phyloP scores from a whole-genome alignment of 78 protist species.

The Corallochytrium limacisporum region DNA sequence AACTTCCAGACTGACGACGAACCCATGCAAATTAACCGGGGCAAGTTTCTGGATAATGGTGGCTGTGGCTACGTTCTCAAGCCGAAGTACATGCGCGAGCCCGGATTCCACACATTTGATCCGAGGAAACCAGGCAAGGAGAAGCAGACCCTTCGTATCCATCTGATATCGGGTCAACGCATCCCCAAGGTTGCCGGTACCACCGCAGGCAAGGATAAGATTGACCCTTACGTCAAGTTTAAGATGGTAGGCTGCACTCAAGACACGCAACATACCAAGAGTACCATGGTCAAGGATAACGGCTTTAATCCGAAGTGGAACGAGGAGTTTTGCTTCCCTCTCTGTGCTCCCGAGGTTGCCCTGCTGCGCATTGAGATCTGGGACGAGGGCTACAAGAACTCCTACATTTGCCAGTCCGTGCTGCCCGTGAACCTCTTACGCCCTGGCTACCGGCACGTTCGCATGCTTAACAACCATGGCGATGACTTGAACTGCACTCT shows the following conservation, averaged over 20 bases:
- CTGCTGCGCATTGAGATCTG: background rate
- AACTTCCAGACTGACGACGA: slow-evolving; percentile 58
- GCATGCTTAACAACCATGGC: no score
- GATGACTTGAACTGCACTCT: no score
- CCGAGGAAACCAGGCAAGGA: no score
- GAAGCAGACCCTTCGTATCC: no score
- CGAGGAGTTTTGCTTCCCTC: background rate
- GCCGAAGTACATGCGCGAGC: slow-evolving; percentile 4
- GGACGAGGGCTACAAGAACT: background rate
- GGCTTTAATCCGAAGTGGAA: slow-evolving; percentile 32
- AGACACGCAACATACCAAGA: no score
- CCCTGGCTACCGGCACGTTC: no score
- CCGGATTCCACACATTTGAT: no score
- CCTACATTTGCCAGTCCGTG: no score
- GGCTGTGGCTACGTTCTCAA: slow-evolving; percentile 26
- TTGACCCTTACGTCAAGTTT: no score
- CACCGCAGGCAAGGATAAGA: background rate
- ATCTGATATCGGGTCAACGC: no score
- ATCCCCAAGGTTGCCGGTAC: background rate
- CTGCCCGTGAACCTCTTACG: no score
- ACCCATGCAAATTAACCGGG: slow-evolving; percentile 32
- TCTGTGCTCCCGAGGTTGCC: background rate
- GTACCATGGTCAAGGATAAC: slow-evolving; percentile 11
- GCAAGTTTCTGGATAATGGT: slow-evolving; percentile 12
- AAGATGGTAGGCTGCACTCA: background rate